Conservation (phyloP, 768 basidiomycete genomes). For the Epithele typhae region DNA sequence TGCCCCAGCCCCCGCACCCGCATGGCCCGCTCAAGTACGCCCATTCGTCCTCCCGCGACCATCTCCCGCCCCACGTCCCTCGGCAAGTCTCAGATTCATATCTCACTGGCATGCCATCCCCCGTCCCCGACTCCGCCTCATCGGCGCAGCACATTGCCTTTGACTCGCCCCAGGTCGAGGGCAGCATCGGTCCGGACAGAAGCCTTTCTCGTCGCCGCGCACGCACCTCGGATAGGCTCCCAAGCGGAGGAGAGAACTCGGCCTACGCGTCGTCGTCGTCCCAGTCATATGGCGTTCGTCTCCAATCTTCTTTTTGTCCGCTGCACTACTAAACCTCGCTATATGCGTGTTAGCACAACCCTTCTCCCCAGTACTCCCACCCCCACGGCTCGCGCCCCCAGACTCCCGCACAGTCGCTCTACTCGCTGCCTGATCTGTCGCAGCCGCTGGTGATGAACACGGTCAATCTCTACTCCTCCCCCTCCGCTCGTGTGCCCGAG, state of each 20-base stretch:
- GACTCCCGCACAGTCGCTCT: conserved; percentile 7
- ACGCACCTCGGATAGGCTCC: conserved; percentile 3
- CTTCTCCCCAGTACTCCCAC: conserved; percentile 5
- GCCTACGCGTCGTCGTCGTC: conserved; percentile 5
- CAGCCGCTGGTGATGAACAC: neutral
- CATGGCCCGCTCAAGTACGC: conserved; percentile 18
- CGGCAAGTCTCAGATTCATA: conserved; percentile 10
- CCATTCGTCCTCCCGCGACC: conserved; percentile 13
- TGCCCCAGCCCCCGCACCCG: conserved; percentile 1
- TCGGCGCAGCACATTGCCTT: conserved; percentile 8
- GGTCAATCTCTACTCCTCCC: neutral
- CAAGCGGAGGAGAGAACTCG: conserved; percentile 10
- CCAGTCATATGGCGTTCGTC: conserved; percentile 8
- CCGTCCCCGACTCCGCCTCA: conserved; percentile 8
- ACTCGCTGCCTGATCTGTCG: conserved; percentile 1
- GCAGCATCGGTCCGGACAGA: conserved; percentile 52
- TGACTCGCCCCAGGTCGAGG: conserved; percentile 36
- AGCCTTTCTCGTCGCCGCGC: conserved; percentile 33
- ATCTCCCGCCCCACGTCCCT: conserved; percentile 3
- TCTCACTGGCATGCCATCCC: conserved; percentile 12
- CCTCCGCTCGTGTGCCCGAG: neutral
- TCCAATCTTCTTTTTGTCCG: neutral
- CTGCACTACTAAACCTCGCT: conserved; percentile 7
- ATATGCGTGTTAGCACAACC: conserved; percentile 10
- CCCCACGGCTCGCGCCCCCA: conserved; percentile 13